Conservation (phyloP, 805 yeast genomes). For the Candida caryicola region DNA sequence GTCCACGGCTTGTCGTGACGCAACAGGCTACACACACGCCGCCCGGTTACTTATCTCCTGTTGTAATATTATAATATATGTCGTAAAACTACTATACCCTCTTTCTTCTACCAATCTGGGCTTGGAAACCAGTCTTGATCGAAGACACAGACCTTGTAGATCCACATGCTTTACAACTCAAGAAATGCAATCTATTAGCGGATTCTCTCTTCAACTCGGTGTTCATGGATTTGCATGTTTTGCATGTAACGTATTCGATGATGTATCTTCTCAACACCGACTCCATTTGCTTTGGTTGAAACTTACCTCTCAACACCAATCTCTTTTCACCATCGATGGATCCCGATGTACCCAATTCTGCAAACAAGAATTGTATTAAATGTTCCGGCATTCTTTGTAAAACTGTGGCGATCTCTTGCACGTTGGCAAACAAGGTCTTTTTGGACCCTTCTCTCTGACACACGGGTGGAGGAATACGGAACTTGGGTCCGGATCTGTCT, state of each 20-base stretch:
- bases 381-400: slow-evolving; percentile 97
- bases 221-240: slow-evolving; percentile 97
- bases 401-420: slow-evolving; percentile 89
- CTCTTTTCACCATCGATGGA: slow-evolving; percentile 98
- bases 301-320: slow-evolving; percentile 95
- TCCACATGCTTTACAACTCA: slow-evolving; percentile 98
- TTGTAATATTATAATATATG: not conserved
- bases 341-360: slow-evolving; percentile 99
- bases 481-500: slow-evolving; percentile 86
- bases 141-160: slow-evolving; percentile 95
- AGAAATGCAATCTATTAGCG: slow-evolving; percentile 92
- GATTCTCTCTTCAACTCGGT: slow-evolving; percentile 94
- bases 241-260: slow-evolving; percentile 95
- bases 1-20: slow-evolving; percentile 3
- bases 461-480: slow-evolving; percentile 95
- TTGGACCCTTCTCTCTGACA: slow-evolving; percentile 97
- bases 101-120: slow-evolving; percentile 90
- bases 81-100: slow-evolving; percentile 31
- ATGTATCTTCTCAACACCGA: slow-evolving; percentile 94
- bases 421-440: slow-evolving; percentile 93
- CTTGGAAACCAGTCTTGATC: slow-evolving; percentile 99
- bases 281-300: slow-evolving; percentile 96
- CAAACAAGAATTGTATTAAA: slow-evolving; percentile 92
- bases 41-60: no score
- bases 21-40: not conserved